Evolutionary conservation across 257 asterid genomes (phyloP).

Genomic region (Gentiana macrophylla): DNA sequence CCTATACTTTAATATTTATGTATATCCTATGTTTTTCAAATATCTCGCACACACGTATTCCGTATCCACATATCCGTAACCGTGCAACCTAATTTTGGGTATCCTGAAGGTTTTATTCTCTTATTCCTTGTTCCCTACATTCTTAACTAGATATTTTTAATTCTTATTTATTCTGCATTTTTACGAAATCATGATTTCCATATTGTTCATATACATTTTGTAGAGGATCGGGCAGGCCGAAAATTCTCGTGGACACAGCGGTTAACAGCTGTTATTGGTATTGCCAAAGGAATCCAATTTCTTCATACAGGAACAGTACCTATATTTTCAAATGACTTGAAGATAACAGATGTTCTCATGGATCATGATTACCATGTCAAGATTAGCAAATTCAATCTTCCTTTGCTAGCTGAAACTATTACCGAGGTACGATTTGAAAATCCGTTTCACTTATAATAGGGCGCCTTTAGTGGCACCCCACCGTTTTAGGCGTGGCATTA

Average conservation of each 20-base stretch:
- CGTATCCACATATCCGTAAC: too few species aligned
- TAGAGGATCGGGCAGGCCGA: conserved; percentile 33
- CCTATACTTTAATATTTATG: too few species aligned
- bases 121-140: too few species aligned
- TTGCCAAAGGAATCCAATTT: conserved; percentile 68
- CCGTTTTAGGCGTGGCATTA: too few species aligned
- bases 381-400: conserved; percentile 62
- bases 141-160: too few species aligned
- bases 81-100: too few species aligned
- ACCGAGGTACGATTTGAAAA: conserved; percentile 28
- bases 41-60: too few species aligned
- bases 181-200: too few species aligned
- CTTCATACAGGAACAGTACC: conserved; percentile 86
- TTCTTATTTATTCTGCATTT: too few species aligned
- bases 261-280: conserved; percentile 60
- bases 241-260: conserved; percentile 61
- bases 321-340: conserved; percentile 45
- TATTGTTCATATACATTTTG: not conserved
- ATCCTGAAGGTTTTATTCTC: too few species aligned
- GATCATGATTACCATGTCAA: conserved; percentile 60
- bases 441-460: not conserved
- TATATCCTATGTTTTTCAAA: too few species aligned
- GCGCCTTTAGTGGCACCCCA: too few species aligned
- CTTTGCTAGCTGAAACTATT: conserved; percentile 38
- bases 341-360: conserved; percentile 59